phyloP scores from a whole-genome alignment of 306 rosid species.

The Leucaena leucocephala region DNA sequence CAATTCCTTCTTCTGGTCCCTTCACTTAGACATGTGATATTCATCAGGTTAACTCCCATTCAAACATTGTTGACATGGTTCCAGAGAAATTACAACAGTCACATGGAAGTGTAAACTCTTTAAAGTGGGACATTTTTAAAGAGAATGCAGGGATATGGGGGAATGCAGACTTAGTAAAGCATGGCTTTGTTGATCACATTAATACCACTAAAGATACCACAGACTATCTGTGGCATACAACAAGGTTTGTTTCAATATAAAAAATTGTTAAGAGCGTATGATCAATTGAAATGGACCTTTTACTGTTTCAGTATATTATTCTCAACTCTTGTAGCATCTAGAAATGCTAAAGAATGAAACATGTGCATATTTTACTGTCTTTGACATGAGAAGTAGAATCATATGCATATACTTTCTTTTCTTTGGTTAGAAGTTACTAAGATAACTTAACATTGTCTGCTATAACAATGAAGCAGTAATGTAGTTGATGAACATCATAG shows the following conservation, averaged over 20 bases:
- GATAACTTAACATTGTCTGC: neutral
- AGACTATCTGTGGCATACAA: slow-evolving; percentile 90
- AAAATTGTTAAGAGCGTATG: neutral
- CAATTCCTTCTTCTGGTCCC: slow-evolving; percentile 25
- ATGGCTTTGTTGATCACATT: slow-evolving; percentile 85
- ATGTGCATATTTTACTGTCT: slow-evolving; percentile 3
- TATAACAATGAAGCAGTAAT: slow-evolving; percentile 4
- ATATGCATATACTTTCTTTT: slow-evolving; percentile 2
- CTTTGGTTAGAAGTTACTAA: neutral
- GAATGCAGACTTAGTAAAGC: slow-evolving; percentile 63
- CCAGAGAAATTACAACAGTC: slow-evolving; percentile 66
- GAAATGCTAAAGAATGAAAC: slow-evolving; percentile 4
- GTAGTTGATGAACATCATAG: neutral
- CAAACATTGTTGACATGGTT: slow-evolving; percentile 65
- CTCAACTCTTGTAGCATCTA: neutral
- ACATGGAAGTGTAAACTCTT: slow-evolving; percentile 49
- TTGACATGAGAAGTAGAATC: neutral
- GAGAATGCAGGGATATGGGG: slow-evolving; percentile 92
- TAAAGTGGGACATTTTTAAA: slow-evolving; percentile 70
- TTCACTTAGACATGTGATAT: slow-evolving; percentile 38
- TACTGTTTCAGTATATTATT: neutral
- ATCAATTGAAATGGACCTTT: neutral
- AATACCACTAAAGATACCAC: slow-evolving; percentile 93
- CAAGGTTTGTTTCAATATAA: slow-evolving; percentile 65
- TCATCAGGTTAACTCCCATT: slow-evolving; percentile 73